Evolutionary conservation across 768 basidiomycete genomes (phyloP).

Genomic region (Tremella mesenterica): DNA sequence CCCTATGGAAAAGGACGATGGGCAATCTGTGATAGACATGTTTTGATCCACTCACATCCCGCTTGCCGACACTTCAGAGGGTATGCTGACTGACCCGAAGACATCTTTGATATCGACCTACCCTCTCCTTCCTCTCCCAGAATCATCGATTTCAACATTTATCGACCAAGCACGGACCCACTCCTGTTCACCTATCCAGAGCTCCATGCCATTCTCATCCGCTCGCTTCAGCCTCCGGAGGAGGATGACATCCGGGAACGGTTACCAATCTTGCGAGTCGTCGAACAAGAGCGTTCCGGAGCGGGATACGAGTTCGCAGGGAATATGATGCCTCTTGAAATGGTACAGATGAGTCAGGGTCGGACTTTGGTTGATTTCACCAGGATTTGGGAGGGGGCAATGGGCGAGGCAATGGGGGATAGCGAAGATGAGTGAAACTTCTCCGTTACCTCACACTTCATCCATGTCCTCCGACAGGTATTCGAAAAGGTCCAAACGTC

Average conservation of each 20-base stretch:
- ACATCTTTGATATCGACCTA: conserved; percentile 76
- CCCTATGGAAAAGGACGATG: no score
- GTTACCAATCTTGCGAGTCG: conserved; percentile 47
- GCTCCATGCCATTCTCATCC: conserved; percentile 48
- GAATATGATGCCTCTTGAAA: conserved; percentile 88
- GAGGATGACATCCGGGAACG: neutral
- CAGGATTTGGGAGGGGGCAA: conserved; percentile 46
- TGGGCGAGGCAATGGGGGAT: conserved; percentile 13
- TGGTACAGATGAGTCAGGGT: conserved; percentile 68
- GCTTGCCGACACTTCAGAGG: no score
- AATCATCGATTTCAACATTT: conserved; percentile 87
- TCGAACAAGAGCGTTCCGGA: conserved; percentile 61
- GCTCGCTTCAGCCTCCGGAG: conserved; percentile 2
- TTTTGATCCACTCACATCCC: no score
- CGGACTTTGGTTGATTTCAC: conserved; percentile 65
- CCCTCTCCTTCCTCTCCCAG: conserved; percentile 70
- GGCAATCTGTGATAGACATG: no score
- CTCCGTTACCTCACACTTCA: no score
- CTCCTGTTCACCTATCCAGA: conserved; percentile 78
- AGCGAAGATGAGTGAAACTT: neutral
- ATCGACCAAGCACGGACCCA: conserved; percentile 72
- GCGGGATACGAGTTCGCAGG: conserved; percentile 70
- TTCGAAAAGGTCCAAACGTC: no score
- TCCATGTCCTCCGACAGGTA: no score
- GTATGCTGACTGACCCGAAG: conserved; percentile 48